Base-by-base conservation (phyloP, 805 yeast species). In the Lipomyces yamanashiensis region DNA sequence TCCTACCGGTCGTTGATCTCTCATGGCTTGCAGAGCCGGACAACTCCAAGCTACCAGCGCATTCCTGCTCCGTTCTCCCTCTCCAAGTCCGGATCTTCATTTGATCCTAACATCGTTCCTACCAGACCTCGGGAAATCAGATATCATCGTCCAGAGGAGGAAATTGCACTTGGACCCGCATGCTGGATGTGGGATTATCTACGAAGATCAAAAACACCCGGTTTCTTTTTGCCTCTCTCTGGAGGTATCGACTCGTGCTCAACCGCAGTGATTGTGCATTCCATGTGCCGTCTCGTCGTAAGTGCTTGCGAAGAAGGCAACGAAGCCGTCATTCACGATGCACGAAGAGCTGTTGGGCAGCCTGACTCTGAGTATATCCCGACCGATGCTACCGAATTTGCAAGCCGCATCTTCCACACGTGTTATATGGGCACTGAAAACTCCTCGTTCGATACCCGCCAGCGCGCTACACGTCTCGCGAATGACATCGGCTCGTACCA, bases 161-260 rank as follows among this genome's bases (percentile, higher is more conserved):
- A 95, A 76, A 93, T 95, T 69, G 98, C 98, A 0, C 79, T 90
- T 50, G 99, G 99, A 0, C 99, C 99, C 0, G 99, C 99, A 0
- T 95, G 99, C 75, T 95, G 99, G 99, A 77, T 95, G 67, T 95
- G 99, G 99, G 99, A 95, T 76, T 95, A 95, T 73, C 81, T 95
- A 63, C 84, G 99, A 75, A 84, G 99, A 68, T 90, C 96, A 70
- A 85, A 85, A 69, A 89, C 95, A 57, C 90, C 92, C 0, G 99
- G 99, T 0, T 95, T 82, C 74, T 96, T 95, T 76, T 79, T 95
- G 52, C 98, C 99, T 0, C 80, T 95, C 55, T 88, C 96, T 75
- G 99, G 99, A 19, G 99, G 99, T 55, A 93, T 95, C 67, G 99
- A 95, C 74, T 89, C 96, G 41, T 96, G 99, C 79, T 97, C 99